These are phyloP conservation scores for Ophiosphaerella herpotricha DNA, from an alignment of 2,329 filamentous ascomycete species.

Conservation along the genomic window DNA sequence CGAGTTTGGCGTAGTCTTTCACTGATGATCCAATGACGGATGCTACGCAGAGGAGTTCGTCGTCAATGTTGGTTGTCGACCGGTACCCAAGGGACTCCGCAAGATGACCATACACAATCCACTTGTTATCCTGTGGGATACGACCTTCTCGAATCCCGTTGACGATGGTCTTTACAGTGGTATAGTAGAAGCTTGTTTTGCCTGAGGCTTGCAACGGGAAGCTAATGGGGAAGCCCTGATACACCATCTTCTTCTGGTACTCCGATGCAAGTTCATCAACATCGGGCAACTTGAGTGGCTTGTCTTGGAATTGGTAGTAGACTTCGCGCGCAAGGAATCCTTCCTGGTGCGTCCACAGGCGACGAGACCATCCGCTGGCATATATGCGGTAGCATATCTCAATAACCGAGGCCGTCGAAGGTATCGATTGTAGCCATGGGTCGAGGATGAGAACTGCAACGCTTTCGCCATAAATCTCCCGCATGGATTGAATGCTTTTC, in stretches of 20 bases:
- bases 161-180: conserved; percentile 13
- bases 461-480: conserved; percentile 13
- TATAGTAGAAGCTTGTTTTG: conserved; percentile 19
- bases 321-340: conserved; percentile 16
- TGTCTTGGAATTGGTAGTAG: conserved; percentile 17
- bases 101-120: conserved; percentile 14
- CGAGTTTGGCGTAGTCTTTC: conserved; percentile 12
- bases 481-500: conserved; percentile 14
- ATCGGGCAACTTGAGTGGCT: conserved; percentile 14
- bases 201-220: conserved; percentile 16
- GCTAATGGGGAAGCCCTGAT: conserved; percentile 13
- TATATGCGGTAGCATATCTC: conserved; percentile 17
- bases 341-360: conserved; percentile 21
- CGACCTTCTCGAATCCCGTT: conserved; percentile 14
- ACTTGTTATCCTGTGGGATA: conserved; percentile 14
- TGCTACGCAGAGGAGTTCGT: conserved; percentile 16
- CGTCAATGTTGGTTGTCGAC: conserved; percentile 14
- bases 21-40: conserved; percentile 17
- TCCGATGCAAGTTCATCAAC: conserved; percentile 16
- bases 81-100: conserved; percentile 14
- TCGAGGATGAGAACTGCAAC: conserved; percentile 15
- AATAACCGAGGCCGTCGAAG: conserved; percentile 15
- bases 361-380: conserved; percentile 15
- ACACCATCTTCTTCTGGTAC: conserved; percentile 14
- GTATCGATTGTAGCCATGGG: conserved; percentile 12